Percentiles rank a stretch among this genome's conserved stretches.
Evolutionary conservation across 2,329 filamentous ascomycete species (phyloP).

Genomic region (Ophiostoma triangulosporum): DNA sequence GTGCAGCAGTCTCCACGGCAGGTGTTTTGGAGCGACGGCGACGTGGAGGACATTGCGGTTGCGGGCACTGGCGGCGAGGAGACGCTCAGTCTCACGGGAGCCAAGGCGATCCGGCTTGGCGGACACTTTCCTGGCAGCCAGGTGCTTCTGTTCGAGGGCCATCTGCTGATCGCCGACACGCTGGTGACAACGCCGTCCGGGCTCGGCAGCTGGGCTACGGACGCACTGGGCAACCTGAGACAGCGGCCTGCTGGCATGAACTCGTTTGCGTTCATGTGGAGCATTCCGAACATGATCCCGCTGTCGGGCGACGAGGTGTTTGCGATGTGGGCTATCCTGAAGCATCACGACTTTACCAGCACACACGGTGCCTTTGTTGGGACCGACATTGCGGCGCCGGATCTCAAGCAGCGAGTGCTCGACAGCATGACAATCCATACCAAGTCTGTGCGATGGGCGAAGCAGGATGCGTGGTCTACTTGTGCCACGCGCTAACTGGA

Average conservation of each 20-base stretch:
- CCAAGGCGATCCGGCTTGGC: slow-evolving; percentile 53
- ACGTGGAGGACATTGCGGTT: slow-evolving; percentile 24
- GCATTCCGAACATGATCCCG: slow-evolving; percentile 62
- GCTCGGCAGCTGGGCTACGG: slow-evolving; percentile 31
- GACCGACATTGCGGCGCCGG: slow-evolving; percentile 42
- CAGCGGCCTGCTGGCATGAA: slow-evolving; percentile 31
- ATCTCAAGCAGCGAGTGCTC: slow-evolving; percentile 51
- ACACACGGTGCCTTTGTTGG: slow-evolving; percentile 56
- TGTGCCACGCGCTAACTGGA: too few relatives aligned
- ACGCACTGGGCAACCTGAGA: slow-evolving; percentile 25
- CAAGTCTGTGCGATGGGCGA: slow-evolving; percentile 31
- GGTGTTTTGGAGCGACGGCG: slow-evolving; percentile 30
- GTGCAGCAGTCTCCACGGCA: slow-evolving; percentile 30
- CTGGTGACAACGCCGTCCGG: slow-evolving; percentile 55
- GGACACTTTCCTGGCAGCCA: slow-evolving; percentile 70
- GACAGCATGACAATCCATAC: slow-evolving; percentile 68
- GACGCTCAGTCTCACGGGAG: slow-evolving; percentile 17
- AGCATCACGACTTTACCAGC: slow-evolving; percentile 45
- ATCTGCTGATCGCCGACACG: slow-evolving; percentile 65
- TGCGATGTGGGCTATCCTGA: slow-evolving; percentile 57
- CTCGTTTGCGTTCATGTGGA: slow-evolving; percentile 62
- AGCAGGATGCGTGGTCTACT: slow-evolving; percentile 21
- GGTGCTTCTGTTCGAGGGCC: slow-evolving; percentile 46
- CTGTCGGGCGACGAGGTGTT: slow-evolving; percentile 48
- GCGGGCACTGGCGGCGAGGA: background rate